Conservation (phyloP, 305 asterid genomes). For the Fraxinus ornus region DNA sequence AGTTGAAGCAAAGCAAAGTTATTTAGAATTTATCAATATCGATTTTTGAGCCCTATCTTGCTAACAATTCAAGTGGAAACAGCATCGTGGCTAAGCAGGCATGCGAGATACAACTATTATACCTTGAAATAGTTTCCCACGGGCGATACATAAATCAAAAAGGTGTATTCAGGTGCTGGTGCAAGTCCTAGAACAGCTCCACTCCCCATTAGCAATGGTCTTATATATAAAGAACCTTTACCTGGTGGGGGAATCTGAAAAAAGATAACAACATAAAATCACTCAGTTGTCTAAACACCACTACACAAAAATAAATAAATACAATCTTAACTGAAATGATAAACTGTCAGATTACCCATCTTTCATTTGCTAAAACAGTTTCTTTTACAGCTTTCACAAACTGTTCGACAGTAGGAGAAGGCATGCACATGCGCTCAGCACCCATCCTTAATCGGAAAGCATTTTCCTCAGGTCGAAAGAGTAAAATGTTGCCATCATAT, state of each 20-base stretch:
- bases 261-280: not conserved
- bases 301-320: not conserved
- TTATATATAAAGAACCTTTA: constrained; percentile 88
- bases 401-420: constrained; percentile 84
- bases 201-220: constrained; percentile 98
- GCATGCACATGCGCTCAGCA: constrained; percentile 98
- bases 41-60: not conserved
- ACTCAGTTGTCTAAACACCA: not conserved
- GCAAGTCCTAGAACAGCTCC: constrained; percentile 97
- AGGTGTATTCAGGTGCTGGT: constrained; percentile 97
- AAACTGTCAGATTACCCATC: constrained; percentile 69
- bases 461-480: constrained; percentile 92
- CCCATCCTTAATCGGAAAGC: constrained; percentile 70
- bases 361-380: constrained; percentile 83
- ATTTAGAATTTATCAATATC: not conserved
- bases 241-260: constrained; percentile 96
- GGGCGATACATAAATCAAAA: constrained; percentile 84
- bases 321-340: constrained; percentile 3
- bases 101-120: constrained; percentile 13
- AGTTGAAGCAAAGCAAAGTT: not conserved
- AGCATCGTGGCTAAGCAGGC: not conserved
- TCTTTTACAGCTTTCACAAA: constrained; percentile 82
- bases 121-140: constrained; percentile 99
- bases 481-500: constrained; percentile 74
- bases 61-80: constrained; percentile 2